Evolutionary conservation across 306 rosid genomes (phyloP).

Genomic region (Quercus agrifolia): DNA sequence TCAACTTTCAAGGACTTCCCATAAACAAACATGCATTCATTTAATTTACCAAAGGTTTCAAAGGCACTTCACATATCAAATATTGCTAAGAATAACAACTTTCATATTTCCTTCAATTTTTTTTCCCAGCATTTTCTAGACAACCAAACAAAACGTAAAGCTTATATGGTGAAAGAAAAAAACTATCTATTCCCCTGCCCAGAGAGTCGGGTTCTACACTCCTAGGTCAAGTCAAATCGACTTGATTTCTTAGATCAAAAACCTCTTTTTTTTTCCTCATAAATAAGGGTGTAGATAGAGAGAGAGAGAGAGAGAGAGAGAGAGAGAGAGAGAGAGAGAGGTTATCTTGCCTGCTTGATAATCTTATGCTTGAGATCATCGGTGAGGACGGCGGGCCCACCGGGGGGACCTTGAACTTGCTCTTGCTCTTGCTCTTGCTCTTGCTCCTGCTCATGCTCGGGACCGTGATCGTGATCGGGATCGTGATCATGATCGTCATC

Average conservation of each 20-base stretch:
- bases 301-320: not conserved
- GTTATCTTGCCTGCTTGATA: conserved; percentile 59
- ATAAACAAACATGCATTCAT: not conserved
- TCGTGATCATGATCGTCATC: conserved; percentile 50
- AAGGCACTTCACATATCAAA: not conserved
- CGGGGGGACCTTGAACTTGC: conserved; percentile 41
- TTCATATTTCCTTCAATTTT: not conserved
- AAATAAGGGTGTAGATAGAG: not conserved
- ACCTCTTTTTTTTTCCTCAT: not conserved
- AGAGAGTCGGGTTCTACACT: not conserved
- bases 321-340: not conserved
- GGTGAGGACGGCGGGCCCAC: conserved; percentile 38
- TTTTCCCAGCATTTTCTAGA: not conserved
- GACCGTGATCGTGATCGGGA: conserved; percentile 13
- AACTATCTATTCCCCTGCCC: not conserved
- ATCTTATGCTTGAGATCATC: conserved; percentile 83
- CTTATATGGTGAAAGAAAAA: not conserved
- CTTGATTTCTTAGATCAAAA: not conserved
- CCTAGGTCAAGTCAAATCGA: not conserved
- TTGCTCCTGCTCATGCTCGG: conserved; percentile 15
- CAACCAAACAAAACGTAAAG: conserved; percentile 3
- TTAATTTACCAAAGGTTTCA: not conserved
- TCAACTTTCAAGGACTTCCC: not conserved
- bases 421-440: conserved; percentile 24
- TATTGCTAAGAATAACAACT: not conserved